Evolutionary conservation across 2,329 filamentous ascomycete species (phyloP), one percentile per base, ranked within the genome.

Genomic region (Tolypocladium sp.): DNA sequence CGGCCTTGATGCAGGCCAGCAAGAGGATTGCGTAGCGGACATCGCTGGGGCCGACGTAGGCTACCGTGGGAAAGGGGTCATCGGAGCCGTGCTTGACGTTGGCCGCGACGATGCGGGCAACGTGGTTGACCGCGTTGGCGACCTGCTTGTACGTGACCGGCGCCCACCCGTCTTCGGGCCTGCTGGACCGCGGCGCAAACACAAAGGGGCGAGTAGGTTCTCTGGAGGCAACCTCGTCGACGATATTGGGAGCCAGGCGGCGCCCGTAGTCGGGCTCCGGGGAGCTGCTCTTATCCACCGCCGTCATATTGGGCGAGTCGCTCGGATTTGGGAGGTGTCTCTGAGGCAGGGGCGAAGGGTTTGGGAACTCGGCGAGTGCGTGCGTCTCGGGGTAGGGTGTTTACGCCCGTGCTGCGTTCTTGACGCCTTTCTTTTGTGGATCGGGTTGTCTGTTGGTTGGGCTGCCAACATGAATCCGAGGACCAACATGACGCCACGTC

Each of bases 1-100:
- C 76, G 3, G 74, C 72, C 65, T 79, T 79, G 60, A 75, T 72
- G 42, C 60, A 71, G 5, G 76, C 76, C 9, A 77, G 63, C 1
- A 74, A 59, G 7, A 74, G 52, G 38, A 78, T 70, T 17, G 63
- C 69, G 55, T 75, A 72, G 15, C 72, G 67, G n/a, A 74, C 56
- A 59, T 78, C 76, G 49, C 70, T 68, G 6, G 69, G 66, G 37
- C 71, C 71, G 30, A 73, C 60, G 59, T 74, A 76, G 3, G 67
- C 62, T 4, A 76, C 53, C 0, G 74, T 74, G 3, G 71, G 69
- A 58, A 73, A 74, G 25, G 62, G 56, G 22, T 61, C 58, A 13
- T 65, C 64, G 12, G 58, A 64, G 1, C 69, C 72, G 27, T 73
- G 58, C 6, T 62, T 64, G 35, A 77, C 59, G 4, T 57, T 63